Percentiles rank a stretch among this genome's conserved stretches.
These are phyloP conservation scores for bread wheat (Triticum aestivum) DNA, from an alignment of 176 grass and related monocot genomes.

Conservation along the genomic window DNA sequence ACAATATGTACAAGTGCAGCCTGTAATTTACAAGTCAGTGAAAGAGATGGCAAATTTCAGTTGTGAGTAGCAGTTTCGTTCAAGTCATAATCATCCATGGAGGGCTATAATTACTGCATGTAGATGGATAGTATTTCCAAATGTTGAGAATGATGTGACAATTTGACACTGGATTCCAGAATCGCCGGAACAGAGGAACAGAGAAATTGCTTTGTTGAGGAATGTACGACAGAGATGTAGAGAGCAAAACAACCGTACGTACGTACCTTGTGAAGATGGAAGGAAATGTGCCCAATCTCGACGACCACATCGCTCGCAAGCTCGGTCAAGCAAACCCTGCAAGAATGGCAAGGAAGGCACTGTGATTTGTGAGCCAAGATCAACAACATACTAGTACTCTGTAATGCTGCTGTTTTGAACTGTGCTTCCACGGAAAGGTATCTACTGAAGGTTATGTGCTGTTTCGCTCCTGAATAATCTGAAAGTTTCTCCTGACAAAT, in stretches of 20 bases:
- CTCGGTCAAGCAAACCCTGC: slow-evolving; percentile 68
- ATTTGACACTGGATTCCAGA: neutral
- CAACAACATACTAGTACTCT: neutral
- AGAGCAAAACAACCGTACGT: neutral
- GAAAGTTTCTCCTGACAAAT: neutral
- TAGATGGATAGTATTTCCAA: too few species aligned
- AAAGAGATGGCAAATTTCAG: neutral
- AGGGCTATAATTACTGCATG: too few species aligned
- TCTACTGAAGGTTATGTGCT: neutral
- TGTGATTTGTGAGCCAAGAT: neutral
- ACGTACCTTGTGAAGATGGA: slow-evolving; percentile 86
- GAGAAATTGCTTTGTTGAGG: neutral
- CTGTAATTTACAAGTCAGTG: neutral
- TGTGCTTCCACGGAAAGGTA: neutral
- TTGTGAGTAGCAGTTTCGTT: neutral
- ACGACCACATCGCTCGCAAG: slow-evolving; percentile 61
- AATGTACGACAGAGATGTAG: neutral
- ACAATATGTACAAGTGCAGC: neutral
- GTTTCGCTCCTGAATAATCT: neutral
- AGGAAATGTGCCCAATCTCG: slow-evolving; percentile 50
- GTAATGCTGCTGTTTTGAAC: neutral
- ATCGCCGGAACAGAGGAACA: neutral
- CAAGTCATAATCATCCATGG: neutral
- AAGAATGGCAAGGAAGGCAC: neutral
- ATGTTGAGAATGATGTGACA: neutral